phyloP scores from a whole-genome alignment of 2,329 filamentous ascomycete genomes.

The Simplicillium sp. region DNA sequence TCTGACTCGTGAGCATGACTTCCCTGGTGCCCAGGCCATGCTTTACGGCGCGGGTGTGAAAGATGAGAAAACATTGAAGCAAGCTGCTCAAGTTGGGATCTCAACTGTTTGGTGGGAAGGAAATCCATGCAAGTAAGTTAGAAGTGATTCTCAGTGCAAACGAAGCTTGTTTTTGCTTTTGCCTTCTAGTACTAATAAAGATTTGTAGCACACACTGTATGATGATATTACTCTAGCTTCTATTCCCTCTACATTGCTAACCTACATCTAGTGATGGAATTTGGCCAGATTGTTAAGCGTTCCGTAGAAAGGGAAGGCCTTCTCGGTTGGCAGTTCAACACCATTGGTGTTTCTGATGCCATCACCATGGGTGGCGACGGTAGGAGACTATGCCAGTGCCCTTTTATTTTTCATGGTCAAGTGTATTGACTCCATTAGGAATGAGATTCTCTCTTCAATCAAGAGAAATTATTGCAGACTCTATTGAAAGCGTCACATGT shows the following conservation, averaged over 20 bases:
- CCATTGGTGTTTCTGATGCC: conserved; percentile 77
- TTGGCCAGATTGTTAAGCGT: conserved; percentile 81
- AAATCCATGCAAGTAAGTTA: conserved; percentile 88
- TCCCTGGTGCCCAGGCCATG: conserved; percentile 92
- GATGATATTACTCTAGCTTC: conserved; percentile 7
- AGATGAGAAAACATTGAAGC: conserved; percentile 77
- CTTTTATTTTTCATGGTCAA: not conserved
- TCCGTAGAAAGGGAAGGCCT: conserved; percentile 73
- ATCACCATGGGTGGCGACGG: conserved; percentile 95
- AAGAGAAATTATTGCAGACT: conserved; percentile 87
- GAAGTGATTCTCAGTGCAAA: too few species aligned
- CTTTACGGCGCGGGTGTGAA: conserved; percentile 88
- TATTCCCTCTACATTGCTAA: not conserved
- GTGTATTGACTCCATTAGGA: conserved; percentile 38
- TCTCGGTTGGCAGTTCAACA: conserved; percentile 93
- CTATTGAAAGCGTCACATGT: conserved; percentile 85
- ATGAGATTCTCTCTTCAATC: conserved; percentile 92
- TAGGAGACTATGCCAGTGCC: conserved; percentile 23
- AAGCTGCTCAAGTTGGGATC: conserved; percentile 80
- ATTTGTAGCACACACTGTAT: conserved; percentile 29
- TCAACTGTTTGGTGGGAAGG: conserved; percentile 96
- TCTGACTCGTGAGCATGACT: conserved; percentile 79
- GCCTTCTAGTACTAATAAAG: not conserved
- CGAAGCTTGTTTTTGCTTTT: not conserved
- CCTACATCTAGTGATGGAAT: conserved; percentile 57